phyloP scores from a whole-genome alignment of 2,329 filamentous ascomycete species.

The Colletotrichum magnum region DNA sequence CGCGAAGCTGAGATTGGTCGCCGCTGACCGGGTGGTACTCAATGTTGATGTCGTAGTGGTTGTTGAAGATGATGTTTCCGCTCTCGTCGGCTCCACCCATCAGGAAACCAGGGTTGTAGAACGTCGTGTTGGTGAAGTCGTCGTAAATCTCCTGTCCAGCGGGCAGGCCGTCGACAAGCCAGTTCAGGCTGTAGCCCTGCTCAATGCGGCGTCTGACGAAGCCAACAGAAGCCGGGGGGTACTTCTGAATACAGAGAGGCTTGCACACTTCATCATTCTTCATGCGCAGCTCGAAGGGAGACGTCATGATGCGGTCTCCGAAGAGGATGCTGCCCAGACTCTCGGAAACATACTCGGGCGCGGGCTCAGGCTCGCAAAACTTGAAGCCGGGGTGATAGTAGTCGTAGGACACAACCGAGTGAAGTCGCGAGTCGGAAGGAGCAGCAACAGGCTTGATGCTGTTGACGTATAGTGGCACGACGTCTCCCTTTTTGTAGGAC shows the following conservation, averaged over 20 bases:
- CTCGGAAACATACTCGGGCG: constrained; percentile 85
- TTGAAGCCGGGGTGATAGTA: constrained; percentile 93
- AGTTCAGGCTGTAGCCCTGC: constrained; percentile 93
- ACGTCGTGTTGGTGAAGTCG: constrained; percentile 80
- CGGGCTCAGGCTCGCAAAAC: constrained; percentile 86
- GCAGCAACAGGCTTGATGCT: constrained; percentile 88
- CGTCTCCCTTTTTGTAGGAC: constrained; percentile 85
- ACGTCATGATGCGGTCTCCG: constrained; percentile 97
- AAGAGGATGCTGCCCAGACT: constrained; percentile 97
- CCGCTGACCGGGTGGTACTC: constrained; percentile 89
- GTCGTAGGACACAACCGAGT: constrained; percentile 95
- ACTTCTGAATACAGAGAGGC: constrained; percentile 77
- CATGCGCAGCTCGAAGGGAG: constrained; percentile 92
- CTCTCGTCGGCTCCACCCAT: constrained; percentile 74
- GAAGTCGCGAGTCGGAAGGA: constrained; percentile 82
- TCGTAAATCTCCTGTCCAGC: constrained; percentile 89
- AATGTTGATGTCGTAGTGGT: constrained; percentile 94
- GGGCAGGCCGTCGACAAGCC: constrained; percentile 94
- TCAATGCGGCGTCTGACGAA: constrained; percentile 89
- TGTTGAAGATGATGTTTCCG: constrained; percentile 79
- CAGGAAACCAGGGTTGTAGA: constrained; percentile 93
- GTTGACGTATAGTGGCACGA: constrained; percentile 92
- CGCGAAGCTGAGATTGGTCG: constrained; percentile 79
- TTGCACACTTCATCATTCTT: constrained; percentile 89
- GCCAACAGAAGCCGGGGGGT: constrained; percentile 74